Base-by-base conservation (phyloP, 257 asterid species). In the Prunella vulgaris region DNA sequence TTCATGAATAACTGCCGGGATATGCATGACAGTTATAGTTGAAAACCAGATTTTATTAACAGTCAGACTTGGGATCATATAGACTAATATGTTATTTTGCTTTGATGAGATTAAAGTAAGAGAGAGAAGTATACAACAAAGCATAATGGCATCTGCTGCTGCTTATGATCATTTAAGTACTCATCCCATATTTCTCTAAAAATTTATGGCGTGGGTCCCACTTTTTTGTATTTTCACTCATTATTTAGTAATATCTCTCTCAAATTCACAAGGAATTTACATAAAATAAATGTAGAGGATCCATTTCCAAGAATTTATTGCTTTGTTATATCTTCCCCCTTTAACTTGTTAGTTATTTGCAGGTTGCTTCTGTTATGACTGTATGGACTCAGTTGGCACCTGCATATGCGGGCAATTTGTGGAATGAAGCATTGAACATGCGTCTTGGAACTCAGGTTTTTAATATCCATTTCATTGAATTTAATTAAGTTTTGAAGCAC, bases 351-450 rank as follows among this genome's bases (percentile, higher is more conserved):
- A 62, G 52, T 56, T 32, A 37, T 70, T 49, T 74, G 49, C 87
- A 92, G 98, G 91, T 90, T 75, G 97, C 96, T 60, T 92, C 97
- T 59, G 90, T 83, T 69, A 90, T 92, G 95, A 89, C 98, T 74
- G 76, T 92, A 69, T 92, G 90, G 89, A 88, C 82, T 63, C 96
- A 90, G 70, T 28, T 92, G 80, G 72, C 82, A 73, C 98, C 98
- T 68, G 88, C 78, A 67, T 89, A 90, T 82, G 96, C 95, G 70
- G 86, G 93, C 73, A 90, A 79, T 79, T 25, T 92, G 92, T 92
- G 96, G 98, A 88, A 69, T 68, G 98, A 92, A 88, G 97, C 98
- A 72, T 73, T 92, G 84, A 92, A 92, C 86, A 90, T 83, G 72
- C 89, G 97, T 40, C 95, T 92, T 48, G 96, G 96, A 74, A 89